Evolutionary conservation across 2,329 filamentous ascomycete species (phyloP), one percentile per base, ranked within the genome.

Genomic region (Calonectria hongkongensis): DNA sequence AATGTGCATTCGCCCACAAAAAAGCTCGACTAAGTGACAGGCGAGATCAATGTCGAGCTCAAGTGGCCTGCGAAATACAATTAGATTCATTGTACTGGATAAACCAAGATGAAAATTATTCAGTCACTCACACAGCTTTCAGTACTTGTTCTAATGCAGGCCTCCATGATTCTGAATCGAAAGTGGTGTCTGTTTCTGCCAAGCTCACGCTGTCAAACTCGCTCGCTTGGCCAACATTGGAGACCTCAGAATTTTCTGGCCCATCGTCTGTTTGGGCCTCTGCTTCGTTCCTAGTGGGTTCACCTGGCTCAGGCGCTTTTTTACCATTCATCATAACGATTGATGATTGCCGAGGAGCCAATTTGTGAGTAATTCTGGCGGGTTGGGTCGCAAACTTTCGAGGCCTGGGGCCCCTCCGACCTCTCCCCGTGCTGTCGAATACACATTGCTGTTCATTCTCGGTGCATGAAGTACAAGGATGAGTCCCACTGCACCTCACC

Each of bases 401-500:
- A 13, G 67, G 58, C 30, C 67, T 33, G 12, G 67, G 67, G 16
- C 67, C 67, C 18, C 67, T 58, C 13, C 67, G 36, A 15, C 67
- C 67, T 43, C 67, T 60, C 16, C 41, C 41, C 21, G 21, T 70
- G 58, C 66, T 68, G 45, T 70, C 67, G n/a, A 70, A 70, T 18
- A 51, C 36, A 9, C 67, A 70, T 47, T 63, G 56, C 8, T 43
- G 33, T 2, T 62, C 56, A 54, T 62, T 64, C 47, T 63, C 60
- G 25, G n/a, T 45, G 27, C 70, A 72, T 13, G 47, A 68, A 18
- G 45, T 45, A 27, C 70, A 72, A 36, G 66, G 70, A 4, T 60
- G 41, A 41, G 25, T 54, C 9, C 71, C 71, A 36, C 66, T 66
- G n/a, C 71, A 73, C 30, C 69, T 73, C 25, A 69, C 63, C 71